Base-by-base conservation (phyloP, 345 rosid species). In the Dipteronia sinensis region DNA sequence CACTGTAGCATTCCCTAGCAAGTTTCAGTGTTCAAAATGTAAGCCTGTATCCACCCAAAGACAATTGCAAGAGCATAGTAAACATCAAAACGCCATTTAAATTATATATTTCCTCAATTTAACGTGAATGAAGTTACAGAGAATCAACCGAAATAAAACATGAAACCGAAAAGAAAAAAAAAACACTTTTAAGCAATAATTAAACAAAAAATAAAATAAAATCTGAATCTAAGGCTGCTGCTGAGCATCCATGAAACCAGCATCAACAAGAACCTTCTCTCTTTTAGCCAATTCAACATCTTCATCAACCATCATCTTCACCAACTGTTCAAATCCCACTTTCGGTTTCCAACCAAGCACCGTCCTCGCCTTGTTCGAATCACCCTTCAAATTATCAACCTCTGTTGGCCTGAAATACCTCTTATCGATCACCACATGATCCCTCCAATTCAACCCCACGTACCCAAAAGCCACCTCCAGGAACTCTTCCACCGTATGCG, bases 191-290 rank as follows among this genome's bases (percentile, higher is more conserved):
- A 55, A 9, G 46, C 9, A 55, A 49, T 23, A 44, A 25, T 42
- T 6, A 46, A 74, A 75, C 62, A 66, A 16, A 65, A 65, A 34
- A 3, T 3, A 4, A 34, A 4, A 34, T 4, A 34, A 34, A 15
- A 15, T 65, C 46, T 61, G 38, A 38, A 22, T 78, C 83, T 78
- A 92, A 72, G 98, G 98, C 77, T 94, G 97, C 71, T 94, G 98
- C 82, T 94, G 89, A 20, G 98, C 89, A 85, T 92, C 97, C 80
- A 92, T 85, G 56, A 77, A 94, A 6, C 98, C 98, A 62, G 98
- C 98, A 84, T 94, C 98, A 2, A 92, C 95, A 49, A 94, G 97
- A 74, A 94, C 97, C 83, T 90, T 92, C 95, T 94, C 97, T 77
- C 98, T 89, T 84, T 90, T 94, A 27, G 97, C 98, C 59, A 88